Percentiles rank a stretch among this genome's conserved stretches.
These are phyloP conservation scores for Euphorbia lathyris DNA, from an alignment of 345 rosid genomes.

Conservation along the genomic window DNA sequence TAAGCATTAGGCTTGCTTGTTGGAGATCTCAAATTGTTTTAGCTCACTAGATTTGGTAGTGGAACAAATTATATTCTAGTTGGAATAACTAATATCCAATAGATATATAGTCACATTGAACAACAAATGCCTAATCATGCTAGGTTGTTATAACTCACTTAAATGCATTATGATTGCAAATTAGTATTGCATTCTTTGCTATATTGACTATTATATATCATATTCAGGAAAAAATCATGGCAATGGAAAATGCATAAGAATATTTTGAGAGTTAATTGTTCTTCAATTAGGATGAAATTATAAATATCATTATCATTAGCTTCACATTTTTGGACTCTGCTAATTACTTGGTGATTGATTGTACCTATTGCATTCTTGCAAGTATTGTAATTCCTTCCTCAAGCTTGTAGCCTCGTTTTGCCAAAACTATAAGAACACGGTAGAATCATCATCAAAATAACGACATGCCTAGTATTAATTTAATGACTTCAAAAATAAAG, in stretches of 20 bases:
- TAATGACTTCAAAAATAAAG: background rate
- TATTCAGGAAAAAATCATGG: too few relatives aligned
- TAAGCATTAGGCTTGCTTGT: background rate
- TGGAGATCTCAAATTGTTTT: background rate
- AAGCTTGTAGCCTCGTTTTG: constrained; percentile 66
- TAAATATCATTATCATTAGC: background rate
- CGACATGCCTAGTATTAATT: background rate
- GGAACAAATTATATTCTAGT: too few relatives aligned
- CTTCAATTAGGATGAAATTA: background rate
- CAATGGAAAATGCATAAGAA: background rate
- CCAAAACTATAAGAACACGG: constrained; percentile 56
- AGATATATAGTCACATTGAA: background rate
- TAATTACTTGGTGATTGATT: background rate
- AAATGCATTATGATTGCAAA: background rate
- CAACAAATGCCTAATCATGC: background rate
- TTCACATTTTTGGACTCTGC: background rate
- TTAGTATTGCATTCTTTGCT: background rate
- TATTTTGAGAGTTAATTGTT: background rate
- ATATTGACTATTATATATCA: background rate
- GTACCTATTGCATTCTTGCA: constrained; percentile 76
- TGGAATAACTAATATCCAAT: background rate
- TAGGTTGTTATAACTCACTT: background rate
- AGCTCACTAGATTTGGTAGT: background rate
- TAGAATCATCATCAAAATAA: background rate
- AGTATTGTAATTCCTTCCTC: constrained; percentile 58